Conservation (phyloP, 139 green algal species). For the Pleodorina starrii region DNA sequence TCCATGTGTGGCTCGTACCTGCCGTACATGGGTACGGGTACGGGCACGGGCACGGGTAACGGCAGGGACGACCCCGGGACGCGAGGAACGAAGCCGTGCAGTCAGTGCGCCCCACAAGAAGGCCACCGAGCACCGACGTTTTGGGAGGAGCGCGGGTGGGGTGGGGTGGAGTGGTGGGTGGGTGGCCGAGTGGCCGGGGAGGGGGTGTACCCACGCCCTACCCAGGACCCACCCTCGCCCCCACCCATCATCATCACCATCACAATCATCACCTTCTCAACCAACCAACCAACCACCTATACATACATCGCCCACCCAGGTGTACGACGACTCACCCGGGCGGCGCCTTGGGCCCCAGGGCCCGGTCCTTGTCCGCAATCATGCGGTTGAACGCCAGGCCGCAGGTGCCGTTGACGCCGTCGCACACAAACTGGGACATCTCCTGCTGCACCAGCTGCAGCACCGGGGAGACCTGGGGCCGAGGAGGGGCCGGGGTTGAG, state of each 20-base stretch:
- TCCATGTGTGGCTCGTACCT: slow-evolving; percentile 39
- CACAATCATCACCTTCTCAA: background rate
- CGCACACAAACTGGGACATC: slow-evolving; percentile 8
- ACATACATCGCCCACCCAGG: background rate
- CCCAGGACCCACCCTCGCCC: too few species aligned
- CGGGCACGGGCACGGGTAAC: too few species aligned
- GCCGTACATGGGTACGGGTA: too few species aligned
- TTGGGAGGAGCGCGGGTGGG: too few species aligned
- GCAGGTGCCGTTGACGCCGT: background rate
- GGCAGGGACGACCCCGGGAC: too few species aligned
- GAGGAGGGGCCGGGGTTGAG: background rate
- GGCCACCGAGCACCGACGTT: too few species aligned
- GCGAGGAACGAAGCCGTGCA: too few species aligned
- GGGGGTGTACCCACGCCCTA: too few species aligned
- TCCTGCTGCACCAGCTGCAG: slow-evolving; percentile 19
- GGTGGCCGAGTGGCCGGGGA: too few species aligned
- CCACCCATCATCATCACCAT: too few species aligned
- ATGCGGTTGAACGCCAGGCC: slow-evolving; percentile 23
- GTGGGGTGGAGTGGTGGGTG: too few species aligned
- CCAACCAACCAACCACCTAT: background rate
- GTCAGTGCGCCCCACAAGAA: too few species aligned
- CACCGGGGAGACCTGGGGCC: background rate
- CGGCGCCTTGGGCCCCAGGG: slow-evolving; percentile 5
- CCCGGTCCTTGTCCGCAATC: background rate
- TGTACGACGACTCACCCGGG: background rate